Conservation (phyloP, 257 asterid species). For the Primulina huaijiensis region DNA sequence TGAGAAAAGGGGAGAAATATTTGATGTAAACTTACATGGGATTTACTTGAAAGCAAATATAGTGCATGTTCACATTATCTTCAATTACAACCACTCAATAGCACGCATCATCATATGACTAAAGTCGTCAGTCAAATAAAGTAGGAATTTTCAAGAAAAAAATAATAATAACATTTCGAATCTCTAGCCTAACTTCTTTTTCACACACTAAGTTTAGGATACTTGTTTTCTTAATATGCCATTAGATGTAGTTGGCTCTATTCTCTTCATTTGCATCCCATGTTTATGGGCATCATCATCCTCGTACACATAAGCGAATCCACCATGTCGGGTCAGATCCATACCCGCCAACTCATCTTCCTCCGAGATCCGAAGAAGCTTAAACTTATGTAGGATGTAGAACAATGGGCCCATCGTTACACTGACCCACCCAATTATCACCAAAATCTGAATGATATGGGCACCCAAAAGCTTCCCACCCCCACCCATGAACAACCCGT, state of each 20-base stretch:
- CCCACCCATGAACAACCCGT: slow-evolving; percentile 94
- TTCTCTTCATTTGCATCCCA: slow-evolving; percentile 46
- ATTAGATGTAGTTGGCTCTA: slow-evolving; percentile 37
- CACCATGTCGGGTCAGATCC: slow-evolving; percentile 98
- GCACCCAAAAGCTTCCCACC: slow-evolving; percentile 69
- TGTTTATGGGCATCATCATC: slow-evolving; percentile 38
- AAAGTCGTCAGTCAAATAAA: not conserved
- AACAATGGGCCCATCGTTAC: slow-evolving; percentile 87
- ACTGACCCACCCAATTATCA: slow-evolving; percentile 77
- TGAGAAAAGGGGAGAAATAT: no score
- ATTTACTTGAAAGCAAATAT: not conserved
- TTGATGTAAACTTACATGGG: no score
- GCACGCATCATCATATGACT: not conserved
- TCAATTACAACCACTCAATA: not conserved
- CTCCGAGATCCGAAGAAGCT: slow-evolving; percentile 65
- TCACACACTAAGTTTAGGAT: no score
- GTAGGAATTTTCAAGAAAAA: not conserved
- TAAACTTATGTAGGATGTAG: slow-evolving; percentile 44
- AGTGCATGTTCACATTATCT: not conserved
- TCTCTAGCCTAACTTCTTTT: no score
- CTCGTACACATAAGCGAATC: slow-evolving; percentile 74
- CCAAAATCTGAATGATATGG: slow-evolving; percentile 70
- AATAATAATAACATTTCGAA: no score
- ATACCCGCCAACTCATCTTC: slow-evolving; percentile 93
- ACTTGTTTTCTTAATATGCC: not conserved